Evolutionary conservation across 257 asterid genomes (phyloP), one percentile per base, ranked within the genome.

Genomic region (Solanum bulbocastanum): DNA sequence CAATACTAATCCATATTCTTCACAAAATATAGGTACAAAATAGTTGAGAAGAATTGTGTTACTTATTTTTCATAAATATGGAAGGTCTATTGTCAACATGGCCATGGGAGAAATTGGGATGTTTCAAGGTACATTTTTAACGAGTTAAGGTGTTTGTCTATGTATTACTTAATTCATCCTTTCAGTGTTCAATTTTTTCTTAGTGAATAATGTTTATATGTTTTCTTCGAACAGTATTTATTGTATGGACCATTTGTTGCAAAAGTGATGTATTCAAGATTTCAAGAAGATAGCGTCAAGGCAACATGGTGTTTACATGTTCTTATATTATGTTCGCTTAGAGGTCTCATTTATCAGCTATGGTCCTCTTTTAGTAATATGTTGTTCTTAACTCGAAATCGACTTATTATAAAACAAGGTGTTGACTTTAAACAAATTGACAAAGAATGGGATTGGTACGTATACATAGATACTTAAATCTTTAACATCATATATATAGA

Each of bases 361-460:
- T 96, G 98, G 98, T 88, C 92, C 30, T 89, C 95, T 87, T 95
- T 89, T 88, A 89, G 93, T 90, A 95, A 92, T 87, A 94, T 94
- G 98, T 91, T 94, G 14, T 96, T 95, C 58, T 88, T 94, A 5
- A 94, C 92, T 2, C 94, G 98, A 42, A 96, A 93, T 87, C 97
- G 95, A 11, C 89, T 90, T 36, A 95, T 96, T 89, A 39, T 90
- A 87, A 93, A 93, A 90, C 85, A 90, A 92, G 99, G 98, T 5
- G 92, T 93, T 35, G 98, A 88, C 66, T 96, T 95, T 85, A 89
- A 93, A 66, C 99, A 96, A 94, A 96, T 96, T 88, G 99, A 96
- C 91, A 68, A 81, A 35, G 99, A 96, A 89, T 94, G 98, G 96
- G 89, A 95, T 42, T 96, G 99, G 99, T 96, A 91, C 13, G 36